Conservation (phyloP, 768 basidiomycete species). For the Hericium coralloides region DNA sequence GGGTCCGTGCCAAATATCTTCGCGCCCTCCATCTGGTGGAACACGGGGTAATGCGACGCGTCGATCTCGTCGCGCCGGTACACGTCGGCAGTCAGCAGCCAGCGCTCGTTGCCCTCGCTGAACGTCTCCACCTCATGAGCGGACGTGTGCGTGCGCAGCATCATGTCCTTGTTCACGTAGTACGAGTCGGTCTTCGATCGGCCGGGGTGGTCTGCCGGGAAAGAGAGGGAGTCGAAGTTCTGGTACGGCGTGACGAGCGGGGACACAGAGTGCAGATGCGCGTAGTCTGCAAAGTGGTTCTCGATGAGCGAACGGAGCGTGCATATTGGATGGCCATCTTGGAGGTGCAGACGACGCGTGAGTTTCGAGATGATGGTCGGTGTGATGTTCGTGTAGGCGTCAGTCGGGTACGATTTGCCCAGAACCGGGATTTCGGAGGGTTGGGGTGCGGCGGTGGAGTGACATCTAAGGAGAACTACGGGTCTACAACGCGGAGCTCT, state of each 20-base stretch:
- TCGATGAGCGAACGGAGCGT: slow-evolving; percentile 82
- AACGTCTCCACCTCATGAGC: slow-evolving; percentile 96
- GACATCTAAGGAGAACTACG: background rate
- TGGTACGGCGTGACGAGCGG: slow-evolving; percentile 85
- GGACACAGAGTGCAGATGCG: slow-evolving; percentile 67
- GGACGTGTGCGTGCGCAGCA: slow-evolving; percentile 98
- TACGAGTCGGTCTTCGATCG: slow-evolving; percentile 88
- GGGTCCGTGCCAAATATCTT: slow-evolving; percentile 61
- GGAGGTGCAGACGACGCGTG: slow-evolving; percentile 62
- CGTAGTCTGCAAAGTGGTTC: slow-evolving; percentile 68
- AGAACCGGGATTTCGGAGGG: slow-evolving; percentile 37
- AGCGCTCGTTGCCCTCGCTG: slow-evolving; percentile 60
- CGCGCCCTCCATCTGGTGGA: slow-evolving; percentile 98
- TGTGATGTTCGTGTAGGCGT: slow-evolving; percentile 78
- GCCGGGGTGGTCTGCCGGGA: slow-evolving; percentile 89
- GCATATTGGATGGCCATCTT: slow-evolving; percentile 74
- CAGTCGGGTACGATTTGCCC: slow-evolving; percentile 62
- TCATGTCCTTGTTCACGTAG: slow-evolving; percentile 82
- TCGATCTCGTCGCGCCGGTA: slow-evolving; percentile 98
- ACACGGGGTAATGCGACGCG: slow-evolving; percentile 91
- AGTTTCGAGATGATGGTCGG: slow-evolving; percentile 80
- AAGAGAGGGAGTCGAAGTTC: slow-evolving; percentile 97
- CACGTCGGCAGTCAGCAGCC: slow-evolving; percentile 94
- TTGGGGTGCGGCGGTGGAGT: background rate
- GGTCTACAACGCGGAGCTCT: background rate